Evolutionary conservation across 2,329 filamentous ascomycete genomes (phyloP).

Genomic region (Cercospora sojina): DNA sequence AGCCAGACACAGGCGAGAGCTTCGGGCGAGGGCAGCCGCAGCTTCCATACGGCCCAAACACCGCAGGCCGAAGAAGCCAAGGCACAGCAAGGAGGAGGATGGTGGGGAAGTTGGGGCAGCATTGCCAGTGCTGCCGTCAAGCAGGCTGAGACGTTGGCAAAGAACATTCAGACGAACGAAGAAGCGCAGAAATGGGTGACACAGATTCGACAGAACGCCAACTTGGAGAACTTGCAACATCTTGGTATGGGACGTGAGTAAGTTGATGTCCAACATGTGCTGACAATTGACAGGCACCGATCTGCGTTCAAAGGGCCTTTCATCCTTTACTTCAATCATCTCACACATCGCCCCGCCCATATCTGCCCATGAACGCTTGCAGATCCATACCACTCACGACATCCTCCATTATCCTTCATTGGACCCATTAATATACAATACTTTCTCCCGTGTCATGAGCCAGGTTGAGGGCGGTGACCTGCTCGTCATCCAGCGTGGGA

Average conservation of each 20-base stretch:
- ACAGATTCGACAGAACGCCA: conserved; percentile 76
- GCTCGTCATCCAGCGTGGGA: conserved; percentile 88
- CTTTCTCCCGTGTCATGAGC: conserved; percentile 96
- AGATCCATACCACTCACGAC: conserved; percentile 97
- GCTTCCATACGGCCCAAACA: conserved; percentile 70
- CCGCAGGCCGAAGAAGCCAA: conserved; percentile 48
- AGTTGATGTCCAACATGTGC: not conserved
- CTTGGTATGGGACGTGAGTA: conserved; percentile 58
- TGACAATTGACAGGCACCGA: conserved; percentile 67
- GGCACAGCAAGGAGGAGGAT: conserved; percentile 51
- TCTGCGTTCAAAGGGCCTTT: conserved; percentile 78
- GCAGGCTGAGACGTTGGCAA: conserved; percentile 88
- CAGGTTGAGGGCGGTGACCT: conserved; percentile 97
- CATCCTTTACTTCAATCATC: conserved; percentile 91
- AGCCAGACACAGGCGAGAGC: conserved; percentile 55
- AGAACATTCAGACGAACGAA: conserved; percentile 93
- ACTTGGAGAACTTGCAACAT: conserved; percentile 70
- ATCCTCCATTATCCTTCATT: conserved; percentile 91
- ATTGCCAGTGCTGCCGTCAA: conserved; percentile 83
- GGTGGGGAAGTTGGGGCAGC: conserved; percentile 85
- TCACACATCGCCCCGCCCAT: conserved; percentile 96
- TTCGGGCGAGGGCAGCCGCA: conserved; percentile 73
- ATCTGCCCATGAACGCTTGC: conserved; percentile 90
- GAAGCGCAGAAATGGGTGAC: conserved; percentile 96
- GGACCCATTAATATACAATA: conserved; percentile 85